phyloP scores from a whole-genome alignment of 352 stramenopile genomes.

The Halophytophthora batemanensis region DNA sequence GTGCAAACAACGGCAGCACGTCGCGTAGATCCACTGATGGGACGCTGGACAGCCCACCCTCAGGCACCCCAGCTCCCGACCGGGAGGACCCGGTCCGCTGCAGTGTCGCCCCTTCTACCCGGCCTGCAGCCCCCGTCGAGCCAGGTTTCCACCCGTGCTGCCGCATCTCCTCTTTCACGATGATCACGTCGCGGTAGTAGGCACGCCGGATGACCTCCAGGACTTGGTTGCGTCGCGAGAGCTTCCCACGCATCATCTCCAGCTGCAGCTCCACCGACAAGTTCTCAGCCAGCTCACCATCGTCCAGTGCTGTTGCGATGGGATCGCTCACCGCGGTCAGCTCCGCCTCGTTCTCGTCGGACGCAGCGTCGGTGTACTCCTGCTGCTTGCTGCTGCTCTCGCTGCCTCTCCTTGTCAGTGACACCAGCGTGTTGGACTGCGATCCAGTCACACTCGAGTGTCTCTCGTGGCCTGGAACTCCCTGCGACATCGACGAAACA shows the following conservation, averaged over 20 bases:
- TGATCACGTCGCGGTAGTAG: slow-evolving; percentile 81
- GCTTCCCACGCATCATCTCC: slow-evolving; percentile 65
- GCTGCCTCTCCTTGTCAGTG: too few species aligned
- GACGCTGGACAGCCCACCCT: slow-evolving; percentile 45
- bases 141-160: slow-evolving; percentile 23
- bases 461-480: too few species aligned
- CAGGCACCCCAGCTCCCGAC: slow-evolving; percentile 1
- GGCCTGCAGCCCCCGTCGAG: slow-evolving; percentile 5
- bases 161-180: slow-evolving; percentile 80
- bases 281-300: slow-evolving; percentile 34
- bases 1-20: slow-evolving; percentile 65
- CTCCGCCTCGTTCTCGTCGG: slow-evolving; percentile 5
- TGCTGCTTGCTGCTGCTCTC: too few species aligned
- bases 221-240: slow-evolving; percentile 67
- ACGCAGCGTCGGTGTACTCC: too few species aligned
- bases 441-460: too few species aligned
- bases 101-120: slow-evolving; percentile 7
- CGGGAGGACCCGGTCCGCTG: not conserved
- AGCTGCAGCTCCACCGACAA: slow-evolving; percentile 40
- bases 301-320: slow-evolving; percentile 15
- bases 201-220: slow-evolving; percentile 70
- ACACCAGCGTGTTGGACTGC: too few species aligned
- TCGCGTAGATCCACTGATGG: slow-evolving; percentile 75
- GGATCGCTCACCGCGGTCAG: slow-evolving; percentile 6
- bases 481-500: too few species aligned